Percentiles rank a stretch among this genome's conserved stretches.
These are phyloP conservation scores for Passalora sequoiae DNA, from an alignment of 2,329 filamentous ascomycete species.

Conservation along the genomic window DNA sequence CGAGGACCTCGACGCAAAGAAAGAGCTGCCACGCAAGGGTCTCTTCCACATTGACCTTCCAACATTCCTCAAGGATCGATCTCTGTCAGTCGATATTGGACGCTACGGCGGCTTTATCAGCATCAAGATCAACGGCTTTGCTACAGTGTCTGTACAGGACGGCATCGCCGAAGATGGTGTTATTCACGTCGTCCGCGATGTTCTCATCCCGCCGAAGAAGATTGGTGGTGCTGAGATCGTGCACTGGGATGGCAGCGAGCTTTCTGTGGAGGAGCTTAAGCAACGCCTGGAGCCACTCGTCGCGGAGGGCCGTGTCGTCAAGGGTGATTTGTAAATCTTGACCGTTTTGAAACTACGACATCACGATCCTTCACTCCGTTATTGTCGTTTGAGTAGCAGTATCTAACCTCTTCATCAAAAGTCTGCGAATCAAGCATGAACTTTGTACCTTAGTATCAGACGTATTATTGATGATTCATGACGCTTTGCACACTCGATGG, in stretches of 20 bases:
- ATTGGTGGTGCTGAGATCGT: slow-evolving; percentile 37
- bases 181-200: slow-evolving; percentile 66
- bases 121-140: slow-evolving; percentile 71
- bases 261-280: slow-evolving; percentile 58
- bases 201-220: slow-evolving; percentile 71
- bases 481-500: no score
- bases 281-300: slow-evolving; percentile 49
- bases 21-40: slow-evolving; percentile 36
- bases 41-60: slow-evolving; percentile 66
- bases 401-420: no score
- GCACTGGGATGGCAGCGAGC: slow-evolving; percentile 45
- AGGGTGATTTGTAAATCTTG: no score
- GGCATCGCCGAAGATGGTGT: slow-evolving; percentile 73
- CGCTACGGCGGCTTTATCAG: slow-evolving; percentile 62
- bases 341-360: no score
- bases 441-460: no score
- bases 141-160: slow-evolving; percentile 62
- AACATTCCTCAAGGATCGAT: slow-evolving; percentile 63
- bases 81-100: slow-evolving; percentile 65
- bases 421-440: no score
- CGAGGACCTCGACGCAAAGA: slow-evolving; percentile 20
- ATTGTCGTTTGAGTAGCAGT: no score
- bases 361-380: no score
- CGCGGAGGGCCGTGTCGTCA: no score
- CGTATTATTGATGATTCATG: no score